These are phyloP conservation scores for Lepiota venenata DNA, from an alignment of 768 basidiomycete genomes.

Conservation along the genomic window DNA sequence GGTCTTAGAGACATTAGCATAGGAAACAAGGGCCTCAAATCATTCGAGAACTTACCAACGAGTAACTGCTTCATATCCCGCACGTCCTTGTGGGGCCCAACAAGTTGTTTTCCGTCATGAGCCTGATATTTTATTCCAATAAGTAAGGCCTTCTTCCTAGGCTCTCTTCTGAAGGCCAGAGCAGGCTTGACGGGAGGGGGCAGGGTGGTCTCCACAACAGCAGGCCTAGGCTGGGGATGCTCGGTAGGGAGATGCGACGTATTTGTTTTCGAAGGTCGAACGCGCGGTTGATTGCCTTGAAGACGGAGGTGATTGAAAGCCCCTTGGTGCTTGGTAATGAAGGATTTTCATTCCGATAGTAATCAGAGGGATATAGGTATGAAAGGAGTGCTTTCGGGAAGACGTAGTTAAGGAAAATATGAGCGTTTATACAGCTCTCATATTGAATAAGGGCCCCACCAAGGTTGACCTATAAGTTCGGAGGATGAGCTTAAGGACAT, in stretches of 20 bases:
- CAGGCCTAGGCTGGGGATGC: no score
- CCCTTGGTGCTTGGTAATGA: neutral
- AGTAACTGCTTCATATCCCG: slow-evolving; percentile 29
- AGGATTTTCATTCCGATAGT: neutral
- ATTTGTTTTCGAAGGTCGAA: no score
- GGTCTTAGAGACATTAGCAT: slow-evolving; percentile 7
- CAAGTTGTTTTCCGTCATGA: slow-evolving; percentile 18
- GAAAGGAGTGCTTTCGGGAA: neutral
- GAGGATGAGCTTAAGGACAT: neutral
- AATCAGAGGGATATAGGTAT: neutral
- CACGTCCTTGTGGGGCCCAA: slow-evolving; percentile 38
- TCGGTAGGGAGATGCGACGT: no score
- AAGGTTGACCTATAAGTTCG: neutral
- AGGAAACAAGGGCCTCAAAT: neutral
- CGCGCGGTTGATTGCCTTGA: neutral
- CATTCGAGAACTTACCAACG: slow-evolving; percentile 25
- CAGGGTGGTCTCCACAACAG: no score
- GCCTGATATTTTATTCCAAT: slow-evolving; percentile 32
- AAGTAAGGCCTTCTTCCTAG: slow-evolving; percentile 30
- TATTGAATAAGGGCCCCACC: neutral
- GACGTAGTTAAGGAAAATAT: no score
- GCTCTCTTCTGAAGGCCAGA: no score
- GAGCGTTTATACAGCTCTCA: no score
- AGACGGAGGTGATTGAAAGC: neutral
- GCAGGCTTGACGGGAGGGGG: no score